phyloP scores from a whole-genome alignment of 164 flowering plant species.

The Santalum album region DNA sequence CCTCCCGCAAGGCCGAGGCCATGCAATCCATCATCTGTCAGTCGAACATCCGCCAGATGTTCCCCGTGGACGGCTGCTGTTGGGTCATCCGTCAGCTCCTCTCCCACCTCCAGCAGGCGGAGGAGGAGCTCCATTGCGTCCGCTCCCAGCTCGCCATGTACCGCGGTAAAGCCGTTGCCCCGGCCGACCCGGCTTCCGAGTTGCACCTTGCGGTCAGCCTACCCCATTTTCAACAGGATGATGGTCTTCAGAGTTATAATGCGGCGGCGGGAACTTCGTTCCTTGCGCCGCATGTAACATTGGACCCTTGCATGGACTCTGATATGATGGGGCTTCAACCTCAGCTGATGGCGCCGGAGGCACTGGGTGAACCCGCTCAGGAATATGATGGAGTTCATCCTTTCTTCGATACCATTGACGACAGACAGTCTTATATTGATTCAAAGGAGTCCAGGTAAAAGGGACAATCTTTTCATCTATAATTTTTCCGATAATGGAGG shows the following conservation, averaged over 20 bases:
- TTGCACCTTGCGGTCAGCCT: too few species aligned
- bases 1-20: not conserved
- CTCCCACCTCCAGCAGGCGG: not conserved
- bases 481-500: too few species aligned
- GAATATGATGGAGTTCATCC: conserved; percentile 55
- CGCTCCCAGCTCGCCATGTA: not conserved
- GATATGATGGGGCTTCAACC: too few species aligned
- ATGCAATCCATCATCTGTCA: not conserved
- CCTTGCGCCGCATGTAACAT: too few species aligned
- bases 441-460: conserved; percentile 63
- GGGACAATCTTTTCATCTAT: too few species aligned
- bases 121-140: not conserved
- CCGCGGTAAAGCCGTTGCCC: too few species aligned
- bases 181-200: too few species aligned
- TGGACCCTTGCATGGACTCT: too few species aligned
- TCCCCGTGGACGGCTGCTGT: not conserved
- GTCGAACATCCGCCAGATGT: not conserved
- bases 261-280: too few species aligned
- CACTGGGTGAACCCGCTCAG: conserved; percentile 18
- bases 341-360: too few species aligned
- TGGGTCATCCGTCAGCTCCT: not conserved
- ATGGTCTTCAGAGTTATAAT: too few species aligned
- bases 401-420: conserved; percentile 52
- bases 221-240: too few species aligned
- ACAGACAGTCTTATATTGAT: conserved; percentile 55